These are phyloP conservation scores for Linnemannia schmuckeri DNA, from an alignment of 192 early-diverging fungal genomes.

Conservation along the genomic window DNA sequence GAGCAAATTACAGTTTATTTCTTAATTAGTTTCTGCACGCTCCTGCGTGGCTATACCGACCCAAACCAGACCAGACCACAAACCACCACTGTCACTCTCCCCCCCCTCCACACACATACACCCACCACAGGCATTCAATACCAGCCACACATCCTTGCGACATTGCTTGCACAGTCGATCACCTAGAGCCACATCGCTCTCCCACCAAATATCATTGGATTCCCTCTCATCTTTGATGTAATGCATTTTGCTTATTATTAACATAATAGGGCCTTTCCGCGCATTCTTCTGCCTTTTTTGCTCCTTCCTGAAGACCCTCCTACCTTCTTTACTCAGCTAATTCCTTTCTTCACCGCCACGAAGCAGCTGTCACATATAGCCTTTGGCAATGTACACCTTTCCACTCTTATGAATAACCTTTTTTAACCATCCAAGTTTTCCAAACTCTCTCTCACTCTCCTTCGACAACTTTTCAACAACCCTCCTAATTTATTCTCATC, in stretches of 20 bases:
- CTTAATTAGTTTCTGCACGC: neutral
- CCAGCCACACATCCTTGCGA: neutral
- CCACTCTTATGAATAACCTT: neutral
- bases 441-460: too few relatives aligned
- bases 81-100: neutral
- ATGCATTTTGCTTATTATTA: neutral
- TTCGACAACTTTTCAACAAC: too few relatives aligned
- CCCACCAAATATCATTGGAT: neutral
- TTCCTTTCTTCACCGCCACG: neutral
- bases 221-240: neutral
- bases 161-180: neutral
- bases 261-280: neutral
- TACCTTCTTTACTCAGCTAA: neutral
- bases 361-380: neutral
- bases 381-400: neutral
- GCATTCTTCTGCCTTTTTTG: neutral
- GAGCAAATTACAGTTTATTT: neutral
- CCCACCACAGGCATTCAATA: neutral
- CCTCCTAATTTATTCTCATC: neutral
- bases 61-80: neutral
- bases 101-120: neutral
- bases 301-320: neutral
- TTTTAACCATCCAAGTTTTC: neutral
- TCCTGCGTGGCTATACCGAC: neutral
- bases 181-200: neutral